A percentile compares a stretch with the other conserved stretches of the same genome.
Evolutionary conservation across 306 rosid species (phyloP).

Genomic region (Glycyrrhiza uralensis): DNA sequence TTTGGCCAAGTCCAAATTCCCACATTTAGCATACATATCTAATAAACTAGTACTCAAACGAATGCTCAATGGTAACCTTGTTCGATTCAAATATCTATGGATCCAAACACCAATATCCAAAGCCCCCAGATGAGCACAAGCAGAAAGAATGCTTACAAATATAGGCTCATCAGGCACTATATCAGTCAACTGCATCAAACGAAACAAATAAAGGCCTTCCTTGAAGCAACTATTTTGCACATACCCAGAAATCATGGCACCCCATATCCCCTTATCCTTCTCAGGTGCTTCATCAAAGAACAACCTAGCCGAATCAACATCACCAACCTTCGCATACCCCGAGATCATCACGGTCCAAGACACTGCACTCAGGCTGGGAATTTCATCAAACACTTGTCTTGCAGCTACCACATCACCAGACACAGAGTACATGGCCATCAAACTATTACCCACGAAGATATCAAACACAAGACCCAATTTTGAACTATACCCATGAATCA

Average conservation of each 20-base stretch:
- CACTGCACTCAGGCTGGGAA: constrained; percentile 49
- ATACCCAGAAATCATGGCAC: constrained; percentile 88
- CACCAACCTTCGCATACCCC: constrained; percentile 62
- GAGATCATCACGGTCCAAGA: constrained; percentile 76
- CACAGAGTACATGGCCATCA: constrained; percentile 44
- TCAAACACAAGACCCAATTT: constrained; percentile 56
- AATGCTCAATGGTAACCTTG: constrained; percentile 34
- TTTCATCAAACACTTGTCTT: constrained; percentile 66
- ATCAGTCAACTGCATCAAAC: constrained; percentile 51
- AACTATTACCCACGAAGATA: constrained; percentile 63
- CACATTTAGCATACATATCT: constrained; percentile 84
- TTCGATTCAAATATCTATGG: constrained; percentile 43
- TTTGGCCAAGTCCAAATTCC: constrained; percentile 52
- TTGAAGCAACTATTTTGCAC: constrained; percentile 69
- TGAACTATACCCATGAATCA: constrained; percentile 53
- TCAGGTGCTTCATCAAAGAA: constrained; percentile 68
- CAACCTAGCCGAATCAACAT: constrained; percentile 54
- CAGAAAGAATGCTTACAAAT: constrained; percentile 62
- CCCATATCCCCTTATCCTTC: constrained; percentile 77
- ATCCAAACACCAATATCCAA: constrained; percentile 67
- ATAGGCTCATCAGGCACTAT: constrained; percentile 65
- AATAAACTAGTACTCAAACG: constrained; percentile 57
- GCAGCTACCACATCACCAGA: constrained; percentile 47
- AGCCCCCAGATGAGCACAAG: constrained; percentile 78
- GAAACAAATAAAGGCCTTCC: constrained; percentile 65